These are phyloP conservation scores for Myriangium duriaei DNA, from an alignment of 2,329 filamentous ascomycete genomes.

Conservation along the genomic window DNA sequence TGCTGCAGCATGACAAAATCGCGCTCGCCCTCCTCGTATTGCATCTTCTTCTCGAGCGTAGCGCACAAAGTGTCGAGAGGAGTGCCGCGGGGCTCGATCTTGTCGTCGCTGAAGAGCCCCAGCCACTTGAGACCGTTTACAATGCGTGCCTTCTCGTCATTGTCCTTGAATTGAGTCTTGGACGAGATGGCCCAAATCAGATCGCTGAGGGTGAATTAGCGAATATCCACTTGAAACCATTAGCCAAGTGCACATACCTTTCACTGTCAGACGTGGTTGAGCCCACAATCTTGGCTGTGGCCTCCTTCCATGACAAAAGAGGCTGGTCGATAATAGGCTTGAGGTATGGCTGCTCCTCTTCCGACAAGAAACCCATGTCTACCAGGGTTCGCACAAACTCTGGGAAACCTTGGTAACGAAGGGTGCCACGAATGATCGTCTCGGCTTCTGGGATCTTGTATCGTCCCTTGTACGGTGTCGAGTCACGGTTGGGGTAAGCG, in stretches of 20 bases:
- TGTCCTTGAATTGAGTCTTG: constrained; percentile 60
- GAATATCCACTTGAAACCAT: not conserved
- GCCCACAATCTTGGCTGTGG: constrained; percentile 63
- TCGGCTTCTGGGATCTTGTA: constrained; percentile 87
- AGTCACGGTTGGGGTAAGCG: constrained; percentile 88
- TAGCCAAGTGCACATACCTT: constrained; percentile 35
- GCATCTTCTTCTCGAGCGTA: constrained; percentile 82
- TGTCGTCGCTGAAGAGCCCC: constrained; percentile 52
- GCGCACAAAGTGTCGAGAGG: constrained; percentile 86
- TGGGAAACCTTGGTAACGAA: constrained; percentile 82
- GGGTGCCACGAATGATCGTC: constrained; percentile 72
- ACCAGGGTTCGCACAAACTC: constrained; percentile 80
- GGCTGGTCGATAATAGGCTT: constrained; percentile 36
- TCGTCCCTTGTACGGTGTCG: constrained; percentile 71
- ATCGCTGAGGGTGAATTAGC: constrained; percentile 15
- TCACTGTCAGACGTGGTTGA: constrained; percentile 53
- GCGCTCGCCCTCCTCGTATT: constrained; percentile 69
- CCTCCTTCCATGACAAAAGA: constrained; percentile 65
- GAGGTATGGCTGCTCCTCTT: constrained; percentile 53
- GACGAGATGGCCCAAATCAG: constrained; percentile 59
- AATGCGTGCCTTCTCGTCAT: constrained; percentile 57
- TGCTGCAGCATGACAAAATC: constrained; percentile 72
- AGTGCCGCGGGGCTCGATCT: constrained; percentile 61
- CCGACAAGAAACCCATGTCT: constrained; percentile 77
- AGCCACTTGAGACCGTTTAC: constrained; percentile 63